phyloP scores from a whole-genome alignment of 2,329 filamentous ascomycete genomes.

The Aureobasidium pullulans region DNA sequence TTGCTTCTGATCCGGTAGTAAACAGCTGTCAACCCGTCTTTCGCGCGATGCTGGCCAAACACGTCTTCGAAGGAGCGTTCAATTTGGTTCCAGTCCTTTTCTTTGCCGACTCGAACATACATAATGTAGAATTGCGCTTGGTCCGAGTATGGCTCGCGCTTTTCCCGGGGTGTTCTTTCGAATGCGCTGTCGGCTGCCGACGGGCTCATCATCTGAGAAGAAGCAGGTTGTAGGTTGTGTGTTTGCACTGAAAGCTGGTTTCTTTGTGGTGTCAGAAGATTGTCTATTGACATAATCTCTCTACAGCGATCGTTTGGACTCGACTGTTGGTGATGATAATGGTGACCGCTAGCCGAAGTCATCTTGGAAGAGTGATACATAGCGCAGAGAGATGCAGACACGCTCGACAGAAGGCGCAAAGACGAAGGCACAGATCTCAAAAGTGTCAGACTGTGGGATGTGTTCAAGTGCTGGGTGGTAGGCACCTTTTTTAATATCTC shows the following conservation, averaged over 20 bases:
- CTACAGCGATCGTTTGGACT: conserved; percentile 4
- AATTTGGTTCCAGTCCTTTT: conserved; percentile 18
- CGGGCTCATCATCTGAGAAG: background rate
- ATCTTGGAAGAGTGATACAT: conserved; percentile 2
- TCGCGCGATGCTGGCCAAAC: conserved; percentile 19
- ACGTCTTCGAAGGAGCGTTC: conserved; percentile 16
- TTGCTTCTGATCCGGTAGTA: conserved; percentile 28
- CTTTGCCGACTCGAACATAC: conserved; percentile 19
- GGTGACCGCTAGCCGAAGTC: background rate
- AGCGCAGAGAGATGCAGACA: background rate
- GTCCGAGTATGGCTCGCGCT: conserved; percentile 23
- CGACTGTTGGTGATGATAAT: conserved; percentile 7
- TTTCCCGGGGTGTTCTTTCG: conserved; percentile 10
- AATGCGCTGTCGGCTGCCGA: conserved; percentile 1
- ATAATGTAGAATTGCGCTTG: conserved; percentile 30
- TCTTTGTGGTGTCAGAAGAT: conserved; percentile 6
- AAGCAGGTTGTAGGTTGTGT: background rate
- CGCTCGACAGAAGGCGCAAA: background rate
- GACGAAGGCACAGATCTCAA: background rate
- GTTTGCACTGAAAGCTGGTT: background rate
- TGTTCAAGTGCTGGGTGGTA: background rate
- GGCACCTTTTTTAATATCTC: conserved; percentile 1
- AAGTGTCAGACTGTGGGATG: background rate
- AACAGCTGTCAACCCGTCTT: conserved; percentile 26
- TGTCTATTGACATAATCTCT: conserved; percentile 13